Evolutionary conservation across 2,329 filamentous ascomycete species (phyloP).

Genomic region (Zymoseptoria crescenta): DNA sequence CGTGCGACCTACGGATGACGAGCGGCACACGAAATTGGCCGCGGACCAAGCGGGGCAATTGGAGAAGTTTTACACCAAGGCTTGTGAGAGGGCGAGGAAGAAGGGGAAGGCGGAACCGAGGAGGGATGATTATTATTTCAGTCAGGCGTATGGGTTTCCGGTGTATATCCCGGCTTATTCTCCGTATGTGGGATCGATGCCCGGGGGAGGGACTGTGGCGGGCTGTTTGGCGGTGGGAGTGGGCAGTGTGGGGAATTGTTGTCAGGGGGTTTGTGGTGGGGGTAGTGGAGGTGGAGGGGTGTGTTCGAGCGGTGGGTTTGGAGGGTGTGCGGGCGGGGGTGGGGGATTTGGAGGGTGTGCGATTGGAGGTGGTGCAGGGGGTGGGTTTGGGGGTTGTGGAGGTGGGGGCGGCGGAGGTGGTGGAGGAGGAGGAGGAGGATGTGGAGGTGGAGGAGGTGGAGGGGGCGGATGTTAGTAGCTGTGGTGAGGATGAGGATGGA

Average conservation of each 20-base stretch:
- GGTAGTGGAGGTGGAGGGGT: constrained; percentile 30
- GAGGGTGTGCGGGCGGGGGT: constrained; percentile 38
- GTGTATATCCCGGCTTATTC: constrained; percentile 26
- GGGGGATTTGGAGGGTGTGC: constrained; percentile 33
- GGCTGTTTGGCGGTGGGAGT: constrained; percentile 35
- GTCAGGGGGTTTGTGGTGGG: constrained; percentile 36
- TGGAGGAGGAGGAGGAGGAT: constrained; percentile 13
- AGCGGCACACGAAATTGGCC: constrained; percentile 13
- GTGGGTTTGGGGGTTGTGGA: constrained; percentile 36
- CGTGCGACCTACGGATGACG: constrained; percentile 36
- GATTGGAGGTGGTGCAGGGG: constrained; percentile 34
- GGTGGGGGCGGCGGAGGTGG: constrained; percentile 11
- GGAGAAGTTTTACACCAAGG: constrained; percentile 49
- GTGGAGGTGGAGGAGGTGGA: constrained; percentile 7
- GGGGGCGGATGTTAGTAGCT: constrained; percentile 1
- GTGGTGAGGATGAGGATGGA: not conserved
- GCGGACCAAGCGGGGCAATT: constrained; percentile 34
- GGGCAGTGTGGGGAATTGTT: constrained; percentile 42
- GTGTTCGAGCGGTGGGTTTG: constrained; percentile 35
- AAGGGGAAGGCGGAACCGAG: constrained; percentile 31
- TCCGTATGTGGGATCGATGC: constrained; percentile 37
- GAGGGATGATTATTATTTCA: constrained; percentile 32
- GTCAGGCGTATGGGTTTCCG: constrained; percentile 36
- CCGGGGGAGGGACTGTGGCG: constrained; percentile 30
- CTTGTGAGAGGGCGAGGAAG: constrained; percentile 31